phyloP scores from a whole-genome alignment of 306 rosid species.

The Inga oerstediana region DNA sequence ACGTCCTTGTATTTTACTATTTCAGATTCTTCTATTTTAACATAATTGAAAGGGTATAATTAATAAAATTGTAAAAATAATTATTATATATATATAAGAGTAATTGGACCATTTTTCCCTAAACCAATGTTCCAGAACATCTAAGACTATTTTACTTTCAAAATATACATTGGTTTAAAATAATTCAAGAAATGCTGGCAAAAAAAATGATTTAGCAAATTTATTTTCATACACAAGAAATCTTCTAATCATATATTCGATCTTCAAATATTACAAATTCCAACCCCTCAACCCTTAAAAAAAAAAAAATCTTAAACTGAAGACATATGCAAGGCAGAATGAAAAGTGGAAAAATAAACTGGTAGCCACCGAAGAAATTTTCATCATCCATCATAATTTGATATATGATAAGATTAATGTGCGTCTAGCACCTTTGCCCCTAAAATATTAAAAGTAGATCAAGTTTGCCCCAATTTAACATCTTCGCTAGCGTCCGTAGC shows the following conservation, averaged over 20 bases:
- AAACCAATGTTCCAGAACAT: background rate
- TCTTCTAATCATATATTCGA: background rate
- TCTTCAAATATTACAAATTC: background rate
- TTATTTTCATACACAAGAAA: background rate
- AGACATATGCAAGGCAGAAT: background rate
- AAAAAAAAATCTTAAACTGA: background rate
- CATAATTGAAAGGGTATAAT: too few species aligned
- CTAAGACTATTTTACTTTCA: background rate
- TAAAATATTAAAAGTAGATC: too few species aligned
- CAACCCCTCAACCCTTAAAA: background rate
- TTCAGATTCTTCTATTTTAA: background rate
- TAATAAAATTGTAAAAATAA: background rate
- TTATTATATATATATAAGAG: too few species aligned
- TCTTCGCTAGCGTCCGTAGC: too few species aligned
- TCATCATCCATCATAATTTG: background rate
- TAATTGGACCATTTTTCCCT: too few species aligned
- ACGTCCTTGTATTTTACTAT: background rate
- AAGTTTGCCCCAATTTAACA: too few species aligned
- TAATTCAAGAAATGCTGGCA: background rate
- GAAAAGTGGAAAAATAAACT: background rate
- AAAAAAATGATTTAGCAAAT: background rate
- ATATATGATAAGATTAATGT: too few species aligned
- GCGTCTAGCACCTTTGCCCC: too few species aligned
- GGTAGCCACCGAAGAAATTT: background rate
- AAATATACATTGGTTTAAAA: background rate